Evolutionary conservation across 345 rosid species (phyloP).

Genomic region (Eucalyptus sp.): DNA sequence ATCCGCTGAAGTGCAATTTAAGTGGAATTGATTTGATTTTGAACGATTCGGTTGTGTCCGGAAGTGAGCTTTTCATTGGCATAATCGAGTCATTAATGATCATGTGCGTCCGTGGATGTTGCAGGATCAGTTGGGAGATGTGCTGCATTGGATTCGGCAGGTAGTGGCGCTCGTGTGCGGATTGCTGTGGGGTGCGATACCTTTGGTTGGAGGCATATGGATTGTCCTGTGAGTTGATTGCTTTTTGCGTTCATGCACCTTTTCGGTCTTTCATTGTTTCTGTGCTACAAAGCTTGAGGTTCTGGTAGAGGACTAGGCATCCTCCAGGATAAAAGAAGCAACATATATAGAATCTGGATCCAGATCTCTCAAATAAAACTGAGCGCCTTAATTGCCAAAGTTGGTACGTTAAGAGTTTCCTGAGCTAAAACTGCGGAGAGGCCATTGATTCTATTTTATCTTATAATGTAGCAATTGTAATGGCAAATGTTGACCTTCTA

Average conservation of each 20-base stretch:
- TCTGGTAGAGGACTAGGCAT: not conserved
- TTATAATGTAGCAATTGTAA: not conserved
- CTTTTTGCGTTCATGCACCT: not conserved
- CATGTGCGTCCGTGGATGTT: not conserved
- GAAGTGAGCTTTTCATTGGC: not conserved
- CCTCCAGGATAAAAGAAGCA: not conserved
- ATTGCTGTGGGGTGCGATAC: constrained; percentile 78
- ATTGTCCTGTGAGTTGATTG: constrained; percentile 51
- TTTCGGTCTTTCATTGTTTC: not conserved
- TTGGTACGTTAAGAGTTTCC: not conserved
- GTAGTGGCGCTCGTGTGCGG: constrained; percentile 67
- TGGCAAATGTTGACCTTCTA: not conserved
- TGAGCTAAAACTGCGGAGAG: not conserved
- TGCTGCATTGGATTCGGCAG: constrained; percentile 95
- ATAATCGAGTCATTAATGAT: not conserved
- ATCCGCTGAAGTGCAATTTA: not conserved
- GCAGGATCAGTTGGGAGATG: constrained; percentile 98
- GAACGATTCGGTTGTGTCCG: not conserved
- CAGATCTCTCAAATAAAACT: not conserved
- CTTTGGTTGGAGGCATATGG: constrained; percentile 92
- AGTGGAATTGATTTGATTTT: not conserved
- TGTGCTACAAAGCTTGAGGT: not conserved
- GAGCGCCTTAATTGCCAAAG: not conserved
- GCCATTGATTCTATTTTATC: not conserved
- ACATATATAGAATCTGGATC: not conserved